phyloP scores from a whole-genome alignment of 108 stramenopile genomes.

The Aurantiochytrium sp. region DNA sequence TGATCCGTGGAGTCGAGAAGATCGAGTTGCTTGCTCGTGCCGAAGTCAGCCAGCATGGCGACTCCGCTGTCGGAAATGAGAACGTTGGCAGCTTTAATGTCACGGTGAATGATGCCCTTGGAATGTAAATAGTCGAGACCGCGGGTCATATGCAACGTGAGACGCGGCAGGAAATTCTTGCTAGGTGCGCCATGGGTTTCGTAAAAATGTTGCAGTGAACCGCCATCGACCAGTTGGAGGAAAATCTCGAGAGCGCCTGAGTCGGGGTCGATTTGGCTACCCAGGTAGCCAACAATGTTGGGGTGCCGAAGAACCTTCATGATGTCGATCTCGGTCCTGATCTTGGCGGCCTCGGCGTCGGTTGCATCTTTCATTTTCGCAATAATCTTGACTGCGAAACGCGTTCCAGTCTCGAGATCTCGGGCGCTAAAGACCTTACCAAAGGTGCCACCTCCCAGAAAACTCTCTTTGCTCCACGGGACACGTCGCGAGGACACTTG shows the following conservation, averaged over 20 bases:
- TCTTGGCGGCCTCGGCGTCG: background rate
- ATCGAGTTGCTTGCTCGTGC: background rate
- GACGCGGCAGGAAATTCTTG: background rate
- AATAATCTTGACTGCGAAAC: background rate
- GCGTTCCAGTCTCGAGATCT: background rate
- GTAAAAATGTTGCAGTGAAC: background rate
- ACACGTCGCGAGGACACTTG: background rate
- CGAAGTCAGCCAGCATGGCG: conserved; percentile 6
- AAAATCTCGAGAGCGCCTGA: background rate
- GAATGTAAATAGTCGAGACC: conserved; percentile 33
- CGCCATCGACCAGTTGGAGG: background rate
- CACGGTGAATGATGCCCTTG: conserved; percentile 43
- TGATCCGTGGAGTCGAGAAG: background rate
- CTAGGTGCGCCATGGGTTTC: background rate
- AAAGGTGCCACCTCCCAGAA: background rate
- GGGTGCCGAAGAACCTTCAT: background rate
- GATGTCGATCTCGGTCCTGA: background rate
- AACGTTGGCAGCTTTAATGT: conserved; percentile 51
- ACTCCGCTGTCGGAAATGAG: conserved; percentile 21
- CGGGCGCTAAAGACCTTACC: background rate
- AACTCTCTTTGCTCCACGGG: background rate
- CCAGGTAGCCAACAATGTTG: background rate
- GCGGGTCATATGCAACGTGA: conserved; percentile 3
- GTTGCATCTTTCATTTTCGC: background rate
- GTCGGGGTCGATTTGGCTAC: background rate